Evolutionary conservation across 805 yeast genomes (phyloP), one percentile per base, ranked within the genome.

Genomic region (Peterozyma xylosa): DNA sequence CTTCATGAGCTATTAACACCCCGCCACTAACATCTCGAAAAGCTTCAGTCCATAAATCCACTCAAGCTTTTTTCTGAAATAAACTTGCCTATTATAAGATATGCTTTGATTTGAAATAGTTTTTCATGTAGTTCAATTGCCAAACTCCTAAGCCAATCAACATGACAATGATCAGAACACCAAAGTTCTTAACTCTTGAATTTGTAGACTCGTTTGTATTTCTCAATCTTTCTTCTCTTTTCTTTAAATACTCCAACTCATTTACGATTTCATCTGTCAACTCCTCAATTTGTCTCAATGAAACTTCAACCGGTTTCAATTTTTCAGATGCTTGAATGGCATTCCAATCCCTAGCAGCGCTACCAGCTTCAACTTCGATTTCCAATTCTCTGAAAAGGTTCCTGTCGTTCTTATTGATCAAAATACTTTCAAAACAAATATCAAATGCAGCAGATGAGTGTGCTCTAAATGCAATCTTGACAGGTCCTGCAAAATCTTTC

Each of bases 271-370:
- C 98, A 53, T 78, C 84, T 40, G 95, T 78, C 65, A 87, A 65
- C 60, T 86, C 96, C 63, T 88, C 91, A 46, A 91, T 74, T 61
- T 84, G 82, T 64, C 93, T 83, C 62, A 93, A 73, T 56, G 87
- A 95, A 45, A 90, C 81, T 66, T 93, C 99, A 41, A 84, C 78
- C 4, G 99, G 98, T 66, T 85, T 86, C 63, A 93, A 80, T 62
- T 88, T 87, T 64, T 93, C 98, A 38, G 85, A 77, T 39, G 96
- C 90, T 70, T 90, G 96, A 50, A 90, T 71, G 18, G 89, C 87
- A 60, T 89, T 88, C 97, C 98, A 93, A 68, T 93, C 98, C 65
- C 98, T 83, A 36, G 98, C 99, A 56, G 89, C 86, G 42, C 97
- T 86, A 37, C 99, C 99, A 49, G 89, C 81, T 64, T 93, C 98